Evolutionary conservation across 345 rosid genomes (phyloP).

Genomic region (Bruguiera gymnorhiza): DNA sequence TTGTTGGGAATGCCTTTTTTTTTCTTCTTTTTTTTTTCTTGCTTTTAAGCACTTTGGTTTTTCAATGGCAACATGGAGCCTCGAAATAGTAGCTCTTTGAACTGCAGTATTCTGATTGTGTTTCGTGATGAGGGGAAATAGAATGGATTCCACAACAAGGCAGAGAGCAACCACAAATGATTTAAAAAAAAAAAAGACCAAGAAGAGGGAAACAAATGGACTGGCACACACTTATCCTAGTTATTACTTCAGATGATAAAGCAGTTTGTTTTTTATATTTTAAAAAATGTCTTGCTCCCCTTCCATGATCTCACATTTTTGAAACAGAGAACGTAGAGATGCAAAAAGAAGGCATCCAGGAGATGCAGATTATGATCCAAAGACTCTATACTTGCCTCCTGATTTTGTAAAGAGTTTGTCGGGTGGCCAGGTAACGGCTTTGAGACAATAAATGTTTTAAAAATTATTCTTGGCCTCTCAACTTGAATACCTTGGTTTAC

Average conservation of each 20-base stretch:
- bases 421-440: slow-evolving; percentile 72
- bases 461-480: slow-evolving; percentile 7
- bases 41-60: no score
- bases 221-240: not conserved
- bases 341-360: slow-evolving; percentile 65
- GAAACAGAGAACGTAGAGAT: slow-evolving; percentile 61
- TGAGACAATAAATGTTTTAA: slow-evolving; percentile 11
- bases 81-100: no score
- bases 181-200: no score
- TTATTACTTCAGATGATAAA: not conserved
- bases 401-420: slow-evolving; percentile 71
- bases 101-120: no score
- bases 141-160: no score
- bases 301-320: not conserved
- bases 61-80: no score
- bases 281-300: no score
- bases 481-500: slow-evolving; percentile 16
- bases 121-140: no score
- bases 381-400: slow-evolving; percentile 85
- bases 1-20: no score
- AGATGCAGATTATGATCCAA: slow-evolving; percentile 71
- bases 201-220: no score
- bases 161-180: no score
- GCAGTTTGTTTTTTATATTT: not conserved
- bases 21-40: no score